Evolutionary conservation across 2,329 filamentous ascomycete genomes (phyloP), one percentile per base, ranked within the genome.

Genomic region (Huntiella moniliformis): DNA sequence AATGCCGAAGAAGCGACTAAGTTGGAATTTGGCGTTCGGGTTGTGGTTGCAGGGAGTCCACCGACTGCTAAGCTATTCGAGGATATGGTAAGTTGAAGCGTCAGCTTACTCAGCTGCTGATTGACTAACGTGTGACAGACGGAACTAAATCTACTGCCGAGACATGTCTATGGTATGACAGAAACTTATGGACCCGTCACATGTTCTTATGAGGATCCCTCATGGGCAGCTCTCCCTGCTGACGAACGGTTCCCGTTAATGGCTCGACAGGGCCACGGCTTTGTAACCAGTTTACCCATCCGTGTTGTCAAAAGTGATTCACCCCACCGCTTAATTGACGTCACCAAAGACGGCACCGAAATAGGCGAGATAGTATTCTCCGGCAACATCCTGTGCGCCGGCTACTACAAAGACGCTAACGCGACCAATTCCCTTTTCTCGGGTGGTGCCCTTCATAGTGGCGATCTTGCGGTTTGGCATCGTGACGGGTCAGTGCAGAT

Each of bases 101-200:
- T 42, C 16, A 11, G n/a, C 17, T 5, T 13, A 31, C 1, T 32
- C 11, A 42, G 22, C 10, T 28, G 6, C 6, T 28, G 3, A 10
- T 8, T 3, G 22, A 28, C 10, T 32, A 12, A 31, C n/a, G 16
- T 32, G 15, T 34, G 6, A 16, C n/a, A 42, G 40, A 60, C 58
- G 1, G 60, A 64, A 4, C 66, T 96, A 5, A 98, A 98, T 57
- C 70, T 98, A 5, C 71, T 79, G 16, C 91, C 91, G 0, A 84
- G 95, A 1, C 91, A 98, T 58, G 86, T 93, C 5, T 98, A 98
- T 59, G 91, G 91, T 35, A 61, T 81, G 62, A 80, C 76, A 1
- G 73, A 96, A 64, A 96, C 88, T 0, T 96, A 96, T 56, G 91
- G 91, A 0, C 91, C 91, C 7, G 88, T 95, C 50, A 96, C 87